phyloP scores from a whole-genome alignment of 1,284 basidiomycete genomes.

The Ceratobasidium sp. region DNA sequence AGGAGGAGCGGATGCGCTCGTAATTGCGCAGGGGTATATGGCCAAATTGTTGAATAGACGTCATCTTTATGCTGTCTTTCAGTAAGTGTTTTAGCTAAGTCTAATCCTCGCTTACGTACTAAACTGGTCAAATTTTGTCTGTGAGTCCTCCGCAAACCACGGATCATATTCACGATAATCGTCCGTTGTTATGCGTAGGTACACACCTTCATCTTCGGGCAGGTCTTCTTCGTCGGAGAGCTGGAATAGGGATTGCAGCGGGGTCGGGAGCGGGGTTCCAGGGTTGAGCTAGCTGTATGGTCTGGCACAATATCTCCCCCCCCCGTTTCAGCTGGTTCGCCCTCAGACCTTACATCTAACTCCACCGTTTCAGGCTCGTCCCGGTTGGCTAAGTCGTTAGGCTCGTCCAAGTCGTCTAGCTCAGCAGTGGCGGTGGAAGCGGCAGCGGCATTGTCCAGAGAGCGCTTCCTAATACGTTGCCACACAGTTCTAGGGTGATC shows the following conservation, averaged over 20 bases:
- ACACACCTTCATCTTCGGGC: conserved; percentile 7
- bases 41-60: conserved; percentile 28
- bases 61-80: conserved; percentile 16
- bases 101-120: not conserved
- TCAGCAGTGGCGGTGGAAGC: no score
- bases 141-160: conserved; percentile 5
- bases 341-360: no score
- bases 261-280: not conserved
- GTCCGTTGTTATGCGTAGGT: not conserved
- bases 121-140: not conserved
- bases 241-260: not conserved
- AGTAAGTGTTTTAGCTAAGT: not conserved
- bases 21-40: conserved; percentile 31
- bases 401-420: no score
- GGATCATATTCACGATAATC: conserved; percentile 25
- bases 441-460: no score
- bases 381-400: no score
- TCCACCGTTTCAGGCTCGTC: no score
- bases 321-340: no score
- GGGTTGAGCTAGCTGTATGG: not conserved
- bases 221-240: not conserved
- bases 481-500: no score
- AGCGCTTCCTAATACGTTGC: no score
- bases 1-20: conserved; percentile 15
- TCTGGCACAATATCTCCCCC: no score